Percentiles rank a stretch among this genome's conserved stretches.
Conservation (phyloP, 805 yeast genomes). For the Schwanniomyces sp. region DNA sequence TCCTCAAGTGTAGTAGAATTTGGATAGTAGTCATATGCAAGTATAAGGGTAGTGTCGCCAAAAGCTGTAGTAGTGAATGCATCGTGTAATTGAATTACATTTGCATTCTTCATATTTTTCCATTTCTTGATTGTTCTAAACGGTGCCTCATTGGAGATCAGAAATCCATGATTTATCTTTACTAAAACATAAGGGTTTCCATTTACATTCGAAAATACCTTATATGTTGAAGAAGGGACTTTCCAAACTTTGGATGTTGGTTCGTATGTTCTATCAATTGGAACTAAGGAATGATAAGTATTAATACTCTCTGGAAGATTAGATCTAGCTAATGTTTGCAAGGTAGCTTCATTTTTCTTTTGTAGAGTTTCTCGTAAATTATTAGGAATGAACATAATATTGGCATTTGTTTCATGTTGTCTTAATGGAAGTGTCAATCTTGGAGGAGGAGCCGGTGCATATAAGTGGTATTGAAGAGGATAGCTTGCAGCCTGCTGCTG, state of each 20-base stretch:
- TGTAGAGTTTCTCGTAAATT: slow-evolving; percentile 70
- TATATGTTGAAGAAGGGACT: slow-evolving; percentile 63
- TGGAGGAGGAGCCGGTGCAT: slow-evolving; percentile 88
- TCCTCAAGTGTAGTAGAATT: slow-evolving; percentile 69
- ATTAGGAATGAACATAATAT: slow-evolving; percentile 69
- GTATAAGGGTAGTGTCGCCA: slow-evolving; percentile 72
- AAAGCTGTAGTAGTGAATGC: slow-evolving; percentile 87
- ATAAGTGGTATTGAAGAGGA: slow-evolving; percentile 78
- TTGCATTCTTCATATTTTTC: slow-evolving; percentile 55
- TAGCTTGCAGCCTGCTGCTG: slow-evolving; percentile 24
- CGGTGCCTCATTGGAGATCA: slow-evolving; percentile 48
- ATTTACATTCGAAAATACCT: slow-evolving; percentile 75
- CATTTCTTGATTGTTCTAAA: slow-evolving; percentile 65
- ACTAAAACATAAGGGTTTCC: slow-evolving; percentile 78
- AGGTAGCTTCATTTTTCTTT: slow-evolving; percentile 75
- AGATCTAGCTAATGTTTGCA: slow-evolving; percentile 57
- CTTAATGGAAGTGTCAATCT: slow-evolving; percentile 58
- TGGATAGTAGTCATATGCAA: slow-evolving; percentile 87
- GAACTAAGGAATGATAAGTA: slow-evolving; percentile 78
- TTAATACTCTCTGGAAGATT: slow-evolving; percentile 58
- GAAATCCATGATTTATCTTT: slow-evolving; percentile 51
- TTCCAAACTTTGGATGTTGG: slow-evolving; percentile 44
- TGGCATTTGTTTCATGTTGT: slow-evolving; percentile 70
- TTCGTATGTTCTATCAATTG: slow-evolving; percentile 57
- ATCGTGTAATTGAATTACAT: slow-evolving; percentile 68